Percentiles rank a stretch among this genome's conserved stretches.
Evolutionary conservation across 352 stramenopile species (phyloP).

Genomic region (Pythium grandisporangium): DNA sequence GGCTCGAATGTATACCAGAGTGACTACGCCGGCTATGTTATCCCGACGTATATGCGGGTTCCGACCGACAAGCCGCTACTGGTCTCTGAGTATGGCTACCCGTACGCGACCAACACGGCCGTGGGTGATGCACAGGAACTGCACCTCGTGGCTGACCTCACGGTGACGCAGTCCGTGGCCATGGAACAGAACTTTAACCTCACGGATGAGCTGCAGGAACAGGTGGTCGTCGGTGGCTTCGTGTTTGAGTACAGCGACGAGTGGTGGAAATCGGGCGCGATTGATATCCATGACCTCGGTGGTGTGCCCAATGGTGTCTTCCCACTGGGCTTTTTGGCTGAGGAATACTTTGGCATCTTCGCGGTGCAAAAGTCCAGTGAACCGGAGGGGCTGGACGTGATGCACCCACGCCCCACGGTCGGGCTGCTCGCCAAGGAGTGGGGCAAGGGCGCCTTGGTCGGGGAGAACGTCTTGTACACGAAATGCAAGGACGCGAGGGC

Average conservation of each 20-base stretch:
- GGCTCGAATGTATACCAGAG: slow-evolving; percentile 67
- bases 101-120: slow-evolving; percentile 36
- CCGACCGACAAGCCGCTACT: slow-evolving; percentile 34
- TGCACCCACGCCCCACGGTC: slow-evolving; percentile 41
- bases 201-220: slow-evolving; percentile 30
- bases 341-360: slow-evolving; percentile 59
- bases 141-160: slow-evolving; percentile 24
- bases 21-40: slow-evolving; percentile 40
- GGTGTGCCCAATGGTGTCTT: slow-evolving; percentile 34
- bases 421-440: slow-evolving; percentile 37
- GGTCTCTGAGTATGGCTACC: slow-evolving; percentile 55
- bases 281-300: slow-evolving; percentile 40
- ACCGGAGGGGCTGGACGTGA: slow-evolving; percentile 4
- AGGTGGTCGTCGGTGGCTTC: slow-evolving; percentile 52
- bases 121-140: slow-evolving; percentile 32
- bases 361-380: slow-evolving; percentile 6
- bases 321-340: slow-evolving; percentile 48
- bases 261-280: slow-evolving; percentile 59
- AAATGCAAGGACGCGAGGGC: too few relatives aligned
- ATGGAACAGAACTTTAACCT: slow-evolving; percentile 52
- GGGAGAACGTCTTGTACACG: slow-evolving; percentile 26
- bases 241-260: slow-evolving; percentile 75
- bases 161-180: slow-evolving; percentile 32
- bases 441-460: slow-evolving; percentile 17
- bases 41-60: slow-evolving; percentile 36